Conservation (phyloP, 202 grass and related monocot species). For the Bolboschoenoplectus hybrid region DNA sequence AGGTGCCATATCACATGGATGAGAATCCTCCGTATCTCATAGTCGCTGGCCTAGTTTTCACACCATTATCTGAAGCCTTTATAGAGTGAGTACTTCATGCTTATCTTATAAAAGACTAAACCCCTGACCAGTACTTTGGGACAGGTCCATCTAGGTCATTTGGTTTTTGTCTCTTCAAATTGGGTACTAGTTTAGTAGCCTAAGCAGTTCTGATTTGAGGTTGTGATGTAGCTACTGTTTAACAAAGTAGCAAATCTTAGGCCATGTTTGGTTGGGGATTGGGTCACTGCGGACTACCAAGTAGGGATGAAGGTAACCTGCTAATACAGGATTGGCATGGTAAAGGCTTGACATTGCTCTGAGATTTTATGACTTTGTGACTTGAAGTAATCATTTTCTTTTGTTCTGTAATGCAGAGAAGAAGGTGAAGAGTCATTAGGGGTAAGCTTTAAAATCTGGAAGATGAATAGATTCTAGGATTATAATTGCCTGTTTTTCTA, state of each 20-base stretch:
- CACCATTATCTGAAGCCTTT: constrained; percentile 90
- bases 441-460: constrained; percentile 58
- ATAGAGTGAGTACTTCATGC: constrained; percentile 73
- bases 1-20: constrained; percentile 84
- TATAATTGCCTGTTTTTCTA: constrained; percentile 36
- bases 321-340: not conserved
- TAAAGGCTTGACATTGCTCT: not conserved
- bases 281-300: constrained; percentile 2
- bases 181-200: not conserved
- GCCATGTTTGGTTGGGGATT: not conserved
- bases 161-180: constrained; percentile 13
- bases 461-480: constrained; percentile 34
- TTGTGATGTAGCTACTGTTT: not conserved
- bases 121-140: not conserved
- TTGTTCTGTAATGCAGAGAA: constrained; percentile 63
- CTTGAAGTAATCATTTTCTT: constrained; percentile 3
- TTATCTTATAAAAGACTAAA: constrained; percentile 23
- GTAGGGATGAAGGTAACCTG: constrained; percentile 12
- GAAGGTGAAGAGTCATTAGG: constrained; percentile 88
- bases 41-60: constrained; percentile 95
- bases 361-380: not conserved
- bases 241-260: constrained; percentile 12
- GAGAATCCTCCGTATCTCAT: constrained; percentile 92
- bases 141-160: not conserved
- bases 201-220: constrained; percentile 24